Evolutionary conservation across 1,284 basidiomycete genomes (phyloP).

Genomic region (Inonotus hispidus): DNA sequence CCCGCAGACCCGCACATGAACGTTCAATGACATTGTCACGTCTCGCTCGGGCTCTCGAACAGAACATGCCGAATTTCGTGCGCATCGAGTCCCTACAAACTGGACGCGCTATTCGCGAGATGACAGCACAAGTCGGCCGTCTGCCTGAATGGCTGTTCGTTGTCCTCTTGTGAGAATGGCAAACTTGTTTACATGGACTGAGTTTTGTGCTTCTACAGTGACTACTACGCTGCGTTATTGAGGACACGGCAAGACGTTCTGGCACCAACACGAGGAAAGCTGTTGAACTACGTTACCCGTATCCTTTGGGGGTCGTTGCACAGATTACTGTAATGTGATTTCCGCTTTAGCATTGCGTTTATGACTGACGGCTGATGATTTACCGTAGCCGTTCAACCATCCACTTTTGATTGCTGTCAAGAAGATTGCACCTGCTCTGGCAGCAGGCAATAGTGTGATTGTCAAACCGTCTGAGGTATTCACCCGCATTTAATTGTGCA

Average conservation of each 20-base stretch:
- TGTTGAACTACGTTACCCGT: slow-evolving; percentile 73
- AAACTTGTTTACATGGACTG: slow-evolving; percentile 12
- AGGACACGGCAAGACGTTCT: slow-evolving; percentile 64
- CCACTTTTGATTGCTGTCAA: slow-evolving; percentile 79
- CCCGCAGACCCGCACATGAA: slow-evolving; percentile 45
- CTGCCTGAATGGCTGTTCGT: slow-evolving; percentile 78
- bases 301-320: slow-evolving; percentile 79
- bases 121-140: slow-evolving; percentile 67
- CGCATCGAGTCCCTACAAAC: slow-evolving; percentile 70
- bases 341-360: neutral
- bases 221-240: slow-evolving; percentile 70
- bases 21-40: slow-evolving; percentile 62
- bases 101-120: slow-evolving; percentile 70
- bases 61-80: slow-evolving; percentile 52
- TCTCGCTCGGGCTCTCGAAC: slow-evolving; percentile 57
- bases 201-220: slow-evolving; percentile 35
- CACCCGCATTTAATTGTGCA: neutral
- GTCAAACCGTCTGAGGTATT: slow-evolving; percentile 78
- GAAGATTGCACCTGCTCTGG: slow-evolving; percentile 80
- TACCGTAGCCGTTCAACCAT: slow-evolving; percentile 71
- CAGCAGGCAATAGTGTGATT: slow-evolving; percentile 77
- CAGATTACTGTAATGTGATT: slow-evolving; percentile 64
- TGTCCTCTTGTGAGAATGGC: slow-evolving; percentile 16
- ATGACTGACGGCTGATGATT: neutral
- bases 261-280: slow-evolving; percentile 71